Evolutionary conservation across 108 stramenopile genomes (phyloP), one percentile per base, ranked within the genome.

Genomic region (Mediolabrus comicus): DNA sequence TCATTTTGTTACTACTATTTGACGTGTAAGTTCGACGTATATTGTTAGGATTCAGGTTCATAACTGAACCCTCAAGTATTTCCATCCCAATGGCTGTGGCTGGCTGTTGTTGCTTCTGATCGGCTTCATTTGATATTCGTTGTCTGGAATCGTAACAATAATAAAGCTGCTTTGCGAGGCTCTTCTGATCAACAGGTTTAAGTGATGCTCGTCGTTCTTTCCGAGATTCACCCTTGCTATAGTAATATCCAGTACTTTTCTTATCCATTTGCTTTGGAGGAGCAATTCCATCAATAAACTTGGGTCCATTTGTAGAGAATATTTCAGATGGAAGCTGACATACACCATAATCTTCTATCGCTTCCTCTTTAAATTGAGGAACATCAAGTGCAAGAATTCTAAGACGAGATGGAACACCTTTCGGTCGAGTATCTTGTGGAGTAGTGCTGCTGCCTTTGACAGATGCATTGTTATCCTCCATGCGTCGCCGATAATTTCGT

Each of bases 21-120:
- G 76, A 77, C 28, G 75, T 77, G 31, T 89, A 87, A 2, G 86
- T 87, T 41, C 84, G 73, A 11, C 89, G 78, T n/a, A 93, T 69
- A 53, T 88, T 84, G 69, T 83, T 80, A 5, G 79, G 85, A 69
- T 94, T 94, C 36, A 94, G 79, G 63, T 81, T 75, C 30, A 81
- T 74, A 26, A 90, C 53, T 3, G 83, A 85, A 27, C 84, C 85
- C 53, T 94, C 90, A 41, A 94, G 59, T n/a, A 94, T 53, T 74
- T 94, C 84, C 0, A 85, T 88, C 26, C 88, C 92, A 56, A 88
- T 78, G 1, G 14, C 13, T 56, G 19, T n/a, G n/a, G n/a, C n/a
- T n/a, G n/a, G n/a, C n/a, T n/a, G 55, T 19, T n/a, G 5, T 59
- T 34, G 54, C 49, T 33, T 3, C 4, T 53, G 22, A 27, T 28